Evolutionary conservation across 352 stramenopile genomes (phyloP).

Genomic region (Plasmopara viticola): DNA sequence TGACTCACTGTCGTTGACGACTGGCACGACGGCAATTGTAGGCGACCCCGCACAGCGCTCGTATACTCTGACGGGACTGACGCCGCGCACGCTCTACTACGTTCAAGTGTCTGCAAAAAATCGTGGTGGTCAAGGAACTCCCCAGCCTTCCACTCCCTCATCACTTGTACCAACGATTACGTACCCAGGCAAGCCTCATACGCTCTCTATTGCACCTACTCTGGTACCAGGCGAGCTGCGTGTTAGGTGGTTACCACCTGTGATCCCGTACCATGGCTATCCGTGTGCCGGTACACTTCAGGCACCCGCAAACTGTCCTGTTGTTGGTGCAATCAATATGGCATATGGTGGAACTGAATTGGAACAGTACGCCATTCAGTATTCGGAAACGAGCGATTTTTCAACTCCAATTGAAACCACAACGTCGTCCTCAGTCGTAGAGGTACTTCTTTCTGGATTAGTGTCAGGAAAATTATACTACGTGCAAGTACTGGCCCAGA

Average conservation of each 20-base stretch:
- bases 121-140: constrained; percentile 38
- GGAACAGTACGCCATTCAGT: constrained; percentile 91
- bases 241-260: constrained; percentile 56
- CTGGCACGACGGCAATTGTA: constrained; percentile 55
- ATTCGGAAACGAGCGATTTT: constrained; percentile 60
- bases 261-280: constrained; percentile 56
- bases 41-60: constrained; percentile 46
- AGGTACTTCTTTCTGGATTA: constrained; percentile 53
- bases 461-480: constrained; percentile 69
- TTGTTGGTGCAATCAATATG: constrained; percentile 73
- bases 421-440: too few relatives aligned
- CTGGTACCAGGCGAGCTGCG: constrained; percentile 32
- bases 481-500: constrained; percentile 76
- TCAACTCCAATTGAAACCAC: constrained; percentile 59
- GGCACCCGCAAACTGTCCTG: constrained; percentile 45
- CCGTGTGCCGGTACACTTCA: constrained; percentile 58
- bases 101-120: constrained; percentile 86
- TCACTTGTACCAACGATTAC: constrained; percentile 49
- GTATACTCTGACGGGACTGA: constrained; percentile 82
- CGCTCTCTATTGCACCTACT: constrained; percentile 32
- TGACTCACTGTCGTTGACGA: constrained; percentile 58
- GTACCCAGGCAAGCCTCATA: constrained; percentile 58
- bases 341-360: constrained; percentile 87
- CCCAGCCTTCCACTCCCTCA: constrained; percentile 44
- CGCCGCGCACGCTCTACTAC: constrained; percentile 81